These are phyloP conservation scores for Verbena officinalis DNA, from an alignment of 257 asterid species.

Conservation along the genomic window DNA sequence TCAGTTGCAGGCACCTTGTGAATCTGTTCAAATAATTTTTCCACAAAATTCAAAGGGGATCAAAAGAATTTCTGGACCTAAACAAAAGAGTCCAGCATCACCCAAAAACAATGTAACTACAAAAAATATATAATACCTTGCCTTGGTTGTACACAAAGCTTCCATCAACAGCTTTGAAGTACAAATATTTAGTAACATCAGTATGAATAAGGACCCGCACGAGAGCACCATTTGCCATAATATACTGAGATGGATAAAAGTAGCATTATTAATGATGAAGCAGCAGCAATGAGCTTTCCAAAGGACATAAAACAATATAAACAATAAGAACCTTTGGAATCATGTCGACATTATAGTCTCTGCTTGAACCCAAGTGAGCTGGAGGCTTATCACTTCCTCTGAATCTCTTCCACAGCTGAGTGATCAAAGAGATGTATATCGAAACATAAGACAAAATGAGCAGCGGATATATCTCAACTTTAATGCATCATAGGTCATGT, in stretches of 20 bases:
- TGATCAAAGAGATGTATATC: slow-evolving; percentile 5
- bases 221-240: slow-evolving; percentile 96
- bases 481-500: not conserved
- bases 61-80: slow-evolving; percentile 2
- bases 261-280: slow-evolving; percentile 19
- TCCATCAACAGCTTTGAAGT: slow-evolving; percentile 96
- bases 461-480: slow-evolving; percentile 14
- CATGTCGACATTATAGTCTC: slow-evolving; percentile 98
- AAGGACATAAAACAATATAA: slow-evolving; percentile 23
- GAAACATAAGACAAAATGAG: slow-evolving; percentile 11
- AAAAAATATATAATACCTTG: slow-evolving; percentile 50
- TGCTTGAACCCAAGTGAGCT: slow-evolving; percentile 79
- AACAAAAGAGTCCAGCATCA: slow-evolving; percentile 1
- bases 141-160: slow-evolving; percentile 90
- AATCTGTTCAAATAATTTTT: slow-evolving; percentile 52
- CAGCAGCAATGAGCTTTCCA: slow-evolving; percentile 1
- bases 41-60: slow-evolving; percentile 13
- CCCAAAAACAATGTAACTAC: too few relatives aligned
- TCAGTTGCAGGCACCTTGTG: slow-evolving; percentile 96
- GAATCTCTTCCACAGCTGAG: slow-evolving; percentile 83
- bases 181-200: slow-evolving; percentile 87
- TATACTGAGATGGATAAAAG: slow-evolving; percentile 55
- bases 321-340: slow-evolving; percentile 72
- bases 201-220: slow-evolving; percentile 95
- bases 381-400: slow-evolving; percentile 94